Base-by-base conservation (phyloP, 306 rosid genomes). In the Cajanus cajan region DNA sequence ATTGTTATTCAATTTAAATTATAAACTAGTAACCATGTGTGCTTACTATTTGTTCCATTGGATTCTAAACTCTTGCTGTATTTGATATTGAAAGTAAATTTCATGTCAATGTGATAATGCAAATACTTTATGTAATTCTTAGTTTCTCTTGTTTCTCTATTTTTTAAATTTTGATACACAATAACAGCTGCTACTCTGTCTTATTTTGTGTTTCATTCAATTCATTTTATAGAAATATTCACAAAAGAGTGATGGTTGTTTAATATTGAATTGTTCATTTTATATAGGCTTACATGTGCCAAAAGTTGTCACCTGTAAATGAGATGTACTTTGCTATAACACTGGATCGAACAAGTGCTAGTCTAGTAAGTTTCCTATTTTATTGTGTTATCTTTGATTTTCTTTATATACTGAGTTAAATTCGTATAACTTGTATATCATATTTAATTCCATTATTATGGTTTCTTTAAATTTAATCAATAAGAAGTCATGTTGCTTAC, bases 321-420 rank as follows among this genome's bases (percentile, higher is more conserved):
- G 99, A 96, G 86, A 96, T 96, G 99, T 96, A 96, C 90, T 96
- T 96, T 78, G 96, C 98, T 68, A 93, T 96, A 62, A 93, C 97
- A n/a, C 78, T 96, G 82, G 99, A 96, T 84, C 97, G 99, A 43
- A 89, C 82, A 71, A 80, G 89, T 76, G 96, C 97, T 63, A 98
- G 99, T 62, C 98, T 98, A 7, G 99, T 95, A 93, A 84, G 97
- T 87, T 76, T 78, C 77, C 74, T 66, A 47, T 88, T 76, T 39
- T 21, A 45, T 4, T 74, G 24, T 48, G 16, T 21, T 44, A 65
- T 55, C 31, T n/a, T 73, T 39, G 36, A 41, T 78, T 40, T 73
- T 58, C 43, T 55, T n/a, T n/a, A n/a, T n/a, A n/a, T n/a, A n/a
- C n/a, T n/a, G n/a, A n/a, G n/a, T n/a, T n/a, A n/a, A n/a, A n/a